Conservation (phyloP, 2,329 filamentous ascomycete genomes). For the Venturia nashicola region DNA sequence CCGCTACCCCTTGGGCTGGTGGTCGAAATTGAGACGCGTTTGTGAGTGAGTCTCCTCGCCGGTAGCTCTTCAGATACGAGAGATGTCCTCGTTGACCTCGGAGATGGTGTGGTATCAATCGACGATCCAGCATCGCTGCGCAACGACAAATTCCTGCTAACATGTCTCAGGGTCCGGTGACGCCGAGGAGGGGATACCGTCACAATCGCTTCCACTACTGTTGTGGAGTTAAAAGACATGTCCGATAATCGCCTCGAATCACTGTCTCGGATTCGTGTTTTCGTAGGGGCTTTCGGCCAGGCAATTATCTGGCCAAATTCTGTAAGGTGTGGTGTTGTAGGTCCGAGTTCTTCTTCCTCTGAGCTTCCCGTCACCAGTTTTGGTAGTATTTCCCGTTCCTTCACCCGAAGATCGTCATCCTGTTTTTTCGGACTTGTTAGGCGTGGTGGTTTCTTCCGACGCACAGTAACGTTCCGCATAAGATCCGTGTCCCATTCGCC, state of each 20-base stretch:
- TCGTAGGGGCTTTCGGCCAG: slow-evolving; percentile 14
- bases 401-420: neutral
- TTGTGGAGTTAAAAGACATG: slow-evolving; percentile 37
- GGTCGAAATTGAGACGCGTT: neutral
- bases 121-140: slow-evolving; percentile 27
- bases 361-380: slow-evolving; percentile 4
- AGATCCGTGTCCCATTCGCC: slow-evolving; percentile 27
- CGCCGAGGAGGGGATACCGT: slow-evolving; percentile 36
- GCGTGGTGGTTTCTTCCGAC: slow-evolving; percentile 19
- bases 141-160: slow-evolving; percentile 39
- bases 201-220: slow-evolving; percentile 42
- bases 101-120: slow-evolving; percentile 27
- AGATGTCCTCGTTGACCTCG: slow-evolving; percentile 34
- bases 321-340: slow-evolving; percentile 3
- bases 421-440: neutral
- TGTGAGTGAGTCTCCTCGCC: slow-evolving; percentile 6
- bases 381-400: slow-evolving; percentile 5
- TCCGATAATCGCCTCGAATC: slow-evolving; percentile 33
- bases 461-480: slow-evolving; percentile 29
- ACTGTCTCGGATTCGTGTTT: slow-evolving; percentile 13
- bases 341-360: slow-evolving; percentile 5
- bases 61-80: slow-evolving; percentile 28
- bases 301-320: slow-evolving; percentile 9
- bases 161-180: slow-evolving; percentile 38
- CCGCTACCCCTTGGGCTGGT: neutral